Evolutionary conservation across 2,329 filamentous ascomycete species (phyloP), one percentile per base, ranked within the genome.

Genomic region (Fusarium poae): DNA sequence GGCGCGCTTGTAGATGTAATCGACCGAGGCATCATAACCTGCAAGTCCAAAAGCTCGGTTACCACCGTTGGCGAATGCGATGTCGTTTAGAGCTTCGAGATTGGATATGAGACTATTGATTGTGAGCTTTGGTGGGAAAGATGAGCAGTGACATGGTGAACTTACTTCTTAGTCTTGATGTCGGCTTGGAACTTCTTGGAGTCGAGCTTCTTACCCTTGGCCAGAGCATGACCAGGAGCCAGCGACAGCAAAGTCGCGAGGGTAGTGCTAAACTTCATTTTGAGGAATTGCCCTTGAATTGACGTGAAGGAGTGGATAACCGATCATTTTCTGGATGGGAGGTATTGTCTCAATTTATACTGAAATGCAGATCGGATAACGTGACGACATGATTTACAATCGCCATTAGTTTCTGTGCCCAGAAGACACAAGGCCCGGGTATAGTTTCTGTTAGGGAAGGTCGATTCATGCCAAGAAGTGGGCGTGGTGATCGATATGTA

Each of bases 21-120:
- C 81, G 29, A 84, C 82, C 0, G 83, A 85, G 9, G 83, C 83
- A 30, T 77, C 79, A 68, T 82, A 85, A 7, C 84, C 84, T 2
- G 83, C 82, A 5, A 83, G 78, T 21, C 84, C 84, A 65, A 85
- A 85, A n/a, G 84, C 84, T 52, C 84, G 79, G 74, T 86, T 86
- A 9, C 84, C 84, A 2, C 83, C 83, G 67, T 86, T 84, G 37
- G 48, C 63, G 13, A 70, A 65, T 16, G 70, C 70, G 13, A 72
- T 68, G 2, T 72, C 69, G 16, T 72, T 72, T 11, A 72, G 30
- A 3, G 25, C 42, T 6, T 72, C 55, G 2, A 72, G 25, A 13
- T 70, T 70, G 0, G 40, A 46, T 59, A 70, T 68, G 5, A 70
- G 67, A 13, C 67, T 70, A 9, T 0, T 2, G 4, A 15, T 2